These are phyloP conservation scores for Phyllosticta citriasiana DNA, from an alignment of 2,329 filamentous ascomycete genomes.

Conservation along the genomic window DNA sequence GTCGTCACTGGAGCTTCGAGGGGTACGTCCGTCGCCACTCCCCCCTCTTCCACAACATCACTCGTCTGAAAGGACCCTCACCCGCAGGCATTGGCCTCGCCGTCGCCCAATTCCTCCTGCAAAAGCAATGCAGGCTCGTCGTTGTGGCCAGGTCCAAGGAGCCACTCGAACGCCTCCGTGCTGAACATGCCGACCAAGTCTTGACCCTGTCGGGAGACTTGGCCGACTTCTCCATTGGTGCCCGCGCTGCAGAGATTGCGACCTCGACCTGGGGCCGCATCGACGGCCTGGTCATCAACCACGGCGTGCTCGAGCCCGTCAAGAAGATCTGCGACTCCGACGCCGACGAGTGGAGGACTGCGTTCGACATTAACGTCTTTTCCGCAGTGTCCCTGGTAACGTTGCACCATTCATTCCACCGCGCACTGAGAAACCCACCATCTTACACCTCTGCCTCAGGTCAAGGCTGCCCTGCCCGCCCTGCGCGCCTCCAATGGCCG, in stretches of 20 bases:
- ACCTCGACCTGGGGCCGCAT: conserved; percentile 58
- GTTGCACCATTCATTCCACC: conserved; percentile 16
- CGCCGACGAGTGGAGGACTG: conserved; percentile 62
- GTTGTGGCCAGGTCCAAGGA: conserved; percentile 46
- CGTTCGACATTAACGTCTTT: conserved; percentile 81
- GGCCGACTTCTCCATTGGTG: conserved; percentile 42
- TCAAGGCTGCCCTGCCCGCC: conserved; percentile 58
- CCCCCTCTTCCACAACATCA: not conserved
- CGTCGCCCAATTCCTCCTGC: conserved; percentile 50
- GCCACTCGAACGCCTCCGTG: conserved; percentile 39
- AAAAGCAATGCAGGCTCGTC: conserved; percentile 45
- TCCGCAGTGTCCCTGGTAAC: conserved; percentile 66
- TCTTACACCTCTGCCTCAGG: conserved; percentile 34
- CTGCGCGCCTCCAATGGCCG: conserved; percentile 59
- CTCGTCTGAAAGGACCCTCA: not conserved
- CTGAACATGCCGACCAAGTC: conserved; percentile 44
- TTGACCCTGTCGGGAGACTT: conserved; percentile 50
- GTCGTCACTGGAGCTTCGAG: conserved; percentile 53
- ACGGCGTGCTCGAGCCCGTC: conserved; percentile 71
- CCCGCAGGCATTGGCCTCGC: conserved; percentile 50
- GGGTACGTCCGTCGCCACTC: conserved; percentile 32
- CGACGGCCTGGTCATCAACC: conserved; percentile 80
- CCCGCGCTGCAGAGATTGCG: conserved; percentile 55
- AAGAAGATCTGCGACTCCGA: conserved; percentile 57
- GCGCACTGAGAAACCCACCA: conserved; percentile 16